Base-by-base conservation (phyloP, 805 yeast species). In the Ascoidea rubescens region DNA sequence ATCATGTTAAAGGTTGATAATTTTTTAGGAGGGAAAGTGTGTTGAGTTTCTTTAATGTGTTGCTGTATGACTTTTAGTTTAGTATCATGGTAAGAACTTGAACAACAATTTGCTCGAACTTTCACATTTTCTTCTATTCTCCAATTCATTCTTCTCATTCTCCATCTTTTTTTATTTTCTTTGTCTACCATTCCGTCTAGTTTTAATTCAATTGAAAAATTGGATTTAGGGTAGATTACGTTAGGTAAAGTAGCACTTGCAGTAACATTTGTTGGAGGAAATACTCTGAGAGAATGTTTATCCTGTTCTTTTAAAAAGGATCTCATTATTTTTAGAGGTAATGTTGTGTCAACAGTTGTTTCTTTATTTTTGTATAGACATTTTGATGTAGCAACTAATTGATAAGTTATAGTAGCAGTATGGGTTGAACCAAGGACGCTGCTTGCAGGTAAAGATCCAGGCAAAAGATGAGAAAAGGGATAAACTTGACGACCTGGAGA, bases 211-310 rank as follows among this genome's bases (percentile, higher is more conserved):
- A 91, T 73, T 0, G 93, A 84, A 62, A 93, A 87, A 0, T 83
- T 73, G 0, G 96, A 84, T 63, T 86, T 83, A 10, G 98, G 98
- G 64, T 87, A 87, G 37, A 87, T 76, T 14, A 89, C 96, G 56
- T 85, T 85, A 1, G 99, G 99, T 50, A 93, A 70, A 14, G 82
- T 84, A 6, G 95, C 93, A 31, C 84, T 79, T 5, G 96, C 95
- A 2, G 88, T 82, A 44, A 93, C 82, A 47, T 84, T 86, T 0
- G 98, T 91, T 5, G 99, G 98, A 0, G 99, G 99, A 66, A 93
- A 93, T 1, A 93, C 87, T 55, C 99, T 76, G 45, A 88, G 68
- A 1, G 96, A 87, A 61, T 86, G 87, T 59, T 89, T 74, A 63
- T 90, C 96, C 2, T 87, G 86, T 5, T 93, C 91, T 48, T 87